Evolutionary conservation across 495 filamentous ascomycete species (phyloP).

Genomic region (Hyaloscypha finlandica): DNA sequence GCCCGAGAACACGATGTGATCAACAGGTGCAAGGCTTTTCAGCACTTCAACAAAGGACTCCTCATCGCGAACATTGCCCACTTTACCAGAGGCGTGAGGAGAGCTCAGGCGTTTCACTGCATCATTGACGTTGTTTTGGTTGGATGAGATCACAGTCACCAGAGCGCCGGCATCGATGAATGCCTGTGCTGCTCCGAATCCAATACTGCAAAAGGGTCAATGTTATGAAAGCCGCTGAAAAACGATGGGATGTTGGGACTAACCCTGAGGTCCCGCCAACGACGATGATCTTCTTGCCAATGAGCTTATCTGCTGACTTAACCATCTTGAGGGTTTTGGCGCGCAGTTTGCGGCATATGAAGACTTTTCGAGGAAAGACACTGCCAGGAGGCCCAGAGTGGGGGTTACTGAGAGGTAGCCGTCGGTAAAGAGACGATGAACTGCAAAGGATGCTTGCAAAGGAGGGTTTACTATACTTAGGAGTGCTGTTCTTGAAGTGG

Average conservation of each 20-base stretch:
- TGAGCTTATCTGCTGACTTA: slow-evolving; percentile 37
- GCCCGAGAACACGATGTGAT: slow-evolving; percentile 47
- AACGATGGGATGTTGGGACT: background rate
- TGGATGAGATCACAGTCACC: slow-evolving; percentile 53
- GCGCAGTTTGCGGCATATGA: too few species aligned
- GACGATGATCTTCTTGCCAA: slow-evolving; percentile 38
- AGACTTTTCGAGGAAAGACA: background rate
- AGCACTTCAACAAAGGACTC: slow-evolving; percentile 37
- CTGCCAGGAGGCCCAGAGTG: background rate
- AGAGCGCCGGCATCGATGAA: slow-evolving; percentile 47
- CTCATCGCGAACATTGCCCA: slow-evolving; percentile 43
- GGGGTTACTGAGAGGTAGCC: too few species aligned
- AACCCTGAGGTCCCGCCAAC: slow-evolving; percentile 43
- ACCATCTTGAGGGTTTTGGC: slow-evolving; percentile 13
- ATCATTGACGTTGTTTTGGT: slow-evolving; percentile 35
- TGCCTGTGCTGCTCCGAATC: slow-evolving; percentile 49
- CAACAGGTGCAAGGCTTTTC: slow-evolving; percentile 38
- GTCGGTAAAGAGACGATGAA: too few species aligned
- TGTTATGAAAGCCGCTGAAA: background rate
- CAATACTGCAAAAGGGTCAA: slow-evolving; percentile 39
- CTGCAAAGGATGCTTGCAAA: too few species aligned
- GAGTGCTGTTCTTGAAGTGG: background rate
- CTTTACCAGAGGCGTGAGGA: slow-evolving; percentile 30
- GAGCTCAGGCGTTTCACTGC: slow-evolving; percentile 35
- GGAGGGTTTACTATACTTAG: too few species aligned